A percentile compares a stretch with the other conserved stretches of the same genome.
Conservation (phyloP, 306 rosid genomes). For the Cucurbita ficifolia region DNA sequence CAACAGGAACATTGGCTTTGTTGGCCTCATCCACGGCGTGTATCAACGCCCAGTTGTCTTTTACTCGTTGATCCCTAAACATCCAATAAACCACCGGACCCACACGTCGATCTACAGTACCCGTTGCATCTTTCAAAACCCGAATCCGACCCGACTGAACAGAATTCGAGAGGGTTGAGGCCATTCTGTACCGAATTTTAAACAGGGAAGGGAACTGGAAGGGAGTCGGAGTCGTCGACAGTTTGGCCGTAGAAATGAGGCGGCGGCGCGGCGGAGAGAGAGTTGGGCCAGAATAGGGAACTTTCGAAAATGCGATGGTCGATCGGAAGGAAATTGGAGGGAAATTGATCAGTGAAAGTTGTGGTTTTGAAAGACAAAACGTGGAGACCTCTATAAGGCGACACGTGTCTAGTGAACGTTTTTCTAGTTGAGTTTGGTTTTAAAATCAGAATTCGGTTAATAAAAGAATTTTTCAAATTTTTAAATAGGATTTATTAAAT, state of each 20-base stretch:
- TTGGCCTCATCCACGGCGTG: slow-evolving; percentile 72
- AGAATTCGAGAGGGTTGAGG: slow-evolving; percentile 14
- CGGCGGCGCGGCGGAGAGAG: not conserved
- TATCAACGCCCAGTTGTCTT: slow-evolving; percentile 84
- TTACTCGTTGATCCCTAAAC: slow-evolving; percentile 83
- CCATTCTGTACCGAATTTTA: slow-evolving; percentile 17
- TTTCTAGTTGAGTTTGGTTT: not conserved
- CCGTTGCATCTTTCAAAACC: slow-evolving; percentile 31
- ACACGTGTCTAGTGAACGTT: slow-evolving; percentile 9
- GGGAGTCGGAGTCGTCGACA: not conserved
- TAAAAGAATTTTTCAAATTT: no score
- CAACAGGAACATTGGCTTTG: slow-evolving; percentile 49
- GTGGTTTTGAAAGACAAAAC: slow-evolving; percentile 38
- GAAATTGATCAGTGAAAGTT: slow-evolving; percentile 21
- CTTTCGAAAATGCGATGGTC: not conserved
- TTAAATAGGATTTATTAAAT: no score
- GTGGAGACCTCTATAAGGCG: slow-evolving; percentile 9
- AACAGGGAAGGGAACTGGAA: not conserved
- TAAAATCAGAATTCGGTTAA: not conserved
- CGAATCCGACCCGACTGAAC: slow-evolving; percentile 39
- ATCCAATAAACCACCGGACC: slow-evolving; percentile 96
- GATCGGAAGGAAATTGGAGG: slow-evolving; percentile 23
- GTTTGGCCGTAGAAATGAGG: slow-evolving; percentile 7
- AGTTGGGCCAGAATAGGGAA: slow-evolving; percentile 4
- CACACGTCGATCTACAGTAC: slow-evolving; percentile 4